Base-by-base conservation (phyloP, 805 yeast species). In the Wickerhamomyces kurtzmanii region DNA sequence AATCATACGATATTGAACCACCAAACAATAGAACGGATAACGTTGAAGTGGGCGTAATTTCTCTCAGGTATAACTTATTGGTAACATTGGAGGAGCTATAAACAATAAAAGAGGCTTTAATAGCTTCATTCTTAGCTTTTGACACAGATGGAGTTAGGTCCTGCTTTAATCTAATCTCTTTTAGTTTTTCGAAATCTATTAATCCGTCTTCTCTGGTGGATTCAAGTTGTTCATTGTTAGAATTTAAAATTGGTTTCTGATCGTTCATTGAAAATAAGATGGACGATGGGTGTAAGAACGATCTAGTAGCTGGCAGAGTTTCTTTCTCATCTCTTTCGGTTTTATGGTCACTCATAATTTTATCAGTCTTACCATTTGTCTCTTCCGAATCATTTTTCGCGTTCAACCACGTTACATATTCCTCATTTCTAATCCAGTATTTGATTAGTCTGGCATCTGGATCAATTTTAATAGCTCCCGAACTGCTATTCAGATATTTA, bases 201-300 rank as follows among this genome's bases (percentile, higher is more conserved):
- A 55, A 35, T 1, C 68, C 69, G 31, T 63, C 64, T 30, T 62
- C 67, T 25, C 54, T 45, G 8, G 53, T 48, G 24, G 41, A 41
- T n/a, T 49, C 47, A 5, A 49, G 41, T 1, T 42, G 33, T 13
- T 33, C 36, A 16, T 42, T 7, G n/a, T n/a, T n/a, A n/a, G n/a
- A n/a, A 27, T 39, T 47, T 8, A 31, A 14, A 15, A 29, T 16
- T 5, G 39, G 37, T 16, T 29, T 29, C 12, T 32, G 42, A 11
- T 38, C 42, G 9, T 43, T 40, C 3, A 31, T 23, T 10, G 42
- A 29, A 45, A 86, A 84, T 27, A 83, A 45, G 2, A 81, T 62
- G 0, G 96, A 85, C 0, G 91, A 74, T 2, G 97, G 96, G 45
- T 89, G 96, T 14, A 84, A 53, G 38, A 84, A 87, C 0, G 87